A percentile compares a stretch with the other conserved stretches of the same genome.
Conservation (phyloP, 257 asterid genomes). For the Leptodermis oblonga region DNA sequence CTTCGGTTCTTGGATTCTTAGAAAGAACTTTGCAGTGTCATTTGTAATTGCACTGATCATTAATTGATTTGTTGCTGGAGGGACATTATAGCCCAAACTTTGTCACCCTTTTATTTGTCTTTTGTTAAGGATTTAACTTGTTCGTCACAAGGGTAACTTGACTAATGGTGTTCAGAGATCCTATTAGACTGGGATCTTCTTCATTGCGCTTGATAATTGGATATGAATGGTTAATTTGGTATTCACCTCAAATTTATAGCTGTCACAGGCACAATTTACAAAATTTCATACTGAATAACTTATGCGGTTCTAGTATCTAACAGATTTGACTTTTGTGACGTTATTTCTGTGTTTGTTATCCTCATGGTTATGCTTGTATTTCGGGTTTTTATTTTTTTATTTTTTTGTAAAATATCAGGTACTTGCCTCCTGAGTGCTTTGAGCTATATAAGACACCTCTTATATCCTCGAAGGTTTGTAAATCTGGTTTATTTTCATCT, state of each 20-base stretch:
- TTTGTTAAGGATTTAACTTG: not conserved
- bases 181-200: not conserved
- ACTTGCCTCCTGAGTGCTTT: conserved; percentile 99
- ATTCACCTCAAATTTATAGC: not conserved
- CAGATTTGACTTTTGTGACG: not conserved
- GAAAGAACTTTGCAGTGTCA: not conserved
- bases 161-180: not conserved
- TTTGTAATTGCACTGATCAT: not conserved
- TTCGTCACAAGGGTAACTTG: not conserved
- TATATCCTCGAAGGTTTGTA: conserved; percentile 88
- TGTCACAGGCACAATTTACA: not conserved
- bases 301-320: not conserved
- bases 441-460: conserved; percentile 94
- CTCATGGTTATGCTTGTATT: not conserved
- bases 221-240: not conserved
- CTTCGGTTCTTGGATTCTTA: not conserved
- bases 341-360: not conserved
- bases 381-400: not conserved
- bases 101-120: not conserved
- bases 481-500: not conserved
- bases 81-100: not conserved
- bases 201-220: not conserved
- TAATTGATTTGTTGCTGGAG: not conserved
- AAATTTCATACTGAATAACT: not conserved
- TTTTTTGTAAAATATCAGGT: conserved; percentile 47